These are phyloP conservation scores for Solanum tarijense DNA, from an alignment of 257 asterid genomes.

Conservation along the genomic window DNA sequence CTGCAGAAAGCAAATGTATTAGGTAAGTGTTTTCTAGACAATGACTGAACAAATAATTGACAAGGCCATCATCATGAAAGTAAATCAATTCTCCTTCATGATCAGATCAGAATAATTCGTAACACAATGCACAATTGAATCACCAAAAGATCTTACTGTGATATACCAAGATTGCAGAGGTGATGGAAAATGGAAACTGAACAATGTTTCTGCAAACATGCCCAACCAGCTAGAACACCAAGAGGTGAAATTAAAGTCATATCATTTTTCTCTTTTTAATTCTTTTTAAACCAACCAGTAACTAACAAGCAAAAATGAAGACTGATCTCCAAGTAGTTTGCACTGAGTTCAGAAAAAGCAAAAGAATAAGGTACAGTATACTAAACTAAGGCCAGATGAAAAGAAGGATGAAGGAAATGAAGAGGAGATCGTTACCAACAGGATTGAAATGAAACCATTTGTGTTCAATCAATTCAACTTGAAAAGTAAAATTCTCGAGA, in stretches of 20 bases:
- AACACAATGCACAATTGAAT: not conserved
- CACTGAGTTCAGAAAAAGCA: not conserved
- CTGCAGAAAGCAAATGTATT: conserved; percentile 20
- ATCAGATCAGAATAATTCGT: not conserved
- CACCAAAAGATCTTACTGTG: not conserved
- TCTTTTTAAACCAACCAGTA: not conserved
- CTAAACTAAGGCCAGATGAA: not conserved
- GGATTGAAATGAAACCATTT: not conserved
- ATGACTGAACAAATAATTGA: not conserved
- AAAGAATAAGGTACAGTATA: not conserved
- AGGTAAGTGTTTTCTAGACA: not conserved
- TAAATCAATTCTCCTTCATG: not conserved
- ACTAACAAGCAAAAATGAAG: not conserved
- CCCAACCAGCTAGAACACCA: not conserved
- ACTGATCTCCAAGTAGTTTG: not conserved
- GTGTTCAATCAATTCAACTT: not conserved
- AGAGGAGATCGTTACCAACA: not conserved
- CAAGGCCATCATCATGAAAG: not conserved
- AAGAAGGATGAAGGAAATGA: not conserved
- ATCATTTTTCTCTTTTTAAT: not conserved
- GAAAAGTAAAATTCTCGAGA: not conserved
- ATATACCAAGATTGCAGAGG: not conserved
- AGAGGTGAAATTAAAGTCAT: not conserved
- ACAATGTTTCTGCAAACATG: not conserved
- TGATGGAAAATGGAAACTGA: not conserved